Base-by-base conservation (phyloP, 2,329 filamentous ascomycete species). In the Penicillium brevicompactum region DNA sequence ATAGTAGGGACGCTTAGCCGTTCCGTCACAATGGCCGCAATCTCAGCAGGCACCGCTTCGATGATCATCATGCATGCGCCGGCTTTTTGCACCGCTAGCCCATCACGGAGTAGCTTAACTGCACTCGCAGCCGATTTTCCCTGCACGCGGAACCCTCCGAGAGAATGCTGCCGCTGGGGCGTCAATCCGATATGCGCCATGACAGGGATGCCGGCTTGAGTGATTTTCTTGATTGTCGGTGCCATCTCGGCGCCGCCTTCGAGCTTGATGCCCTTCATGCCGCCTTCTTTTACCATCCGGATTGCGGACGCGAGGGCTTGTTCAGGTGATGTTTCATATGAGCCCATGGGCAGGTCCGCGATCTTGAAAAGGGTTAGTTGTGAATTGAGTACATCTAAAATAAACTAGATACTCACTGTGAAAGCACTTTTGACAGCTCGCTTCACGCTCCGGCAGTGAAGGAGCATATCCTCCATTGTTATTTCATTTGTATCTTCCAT, bases 401-500 rank as follows among this genome's bases (percentile, higher is more conserved):
- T 37, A 18, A 54, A 30, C 9, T 16, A 2, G n/a, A 13, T 38
- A 51, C 85, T 71, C 80, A 93, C 91, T 22, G 89, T 91, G 71
- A 97, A 97, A 16, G 92, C 87, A 18, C 84, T 81, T 67, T 87
- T 89, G 38, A 88, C 90, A 9, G 92, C 93, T 50, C 94, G 84
- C 18, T 90, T 85, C 16, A 97, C 93, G 46, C 90, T 93, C 55
- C 89, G 87, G 72, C 92, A 97, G 74, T 97, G 92, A 67, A 97
- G 76, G 55, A 97, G 76, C 92, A 99, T 97, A 70, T 97, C 94
- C 45, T 97, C 93, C 46, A 97, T 78, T n/a, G 88, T 71, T 2
- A 99, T 84, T 73, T 96, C 92, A 71, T 88, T 95, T 1, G 93
- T 99, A 72, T 97, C 93, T 67, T 93, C 86, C 90, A 97, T 95